These are phyloP conservation scores for Porogramme epimiltina DNA, from an alignment of 1,284 basidiomycete species.

Conservation along the genomic window DNA sequence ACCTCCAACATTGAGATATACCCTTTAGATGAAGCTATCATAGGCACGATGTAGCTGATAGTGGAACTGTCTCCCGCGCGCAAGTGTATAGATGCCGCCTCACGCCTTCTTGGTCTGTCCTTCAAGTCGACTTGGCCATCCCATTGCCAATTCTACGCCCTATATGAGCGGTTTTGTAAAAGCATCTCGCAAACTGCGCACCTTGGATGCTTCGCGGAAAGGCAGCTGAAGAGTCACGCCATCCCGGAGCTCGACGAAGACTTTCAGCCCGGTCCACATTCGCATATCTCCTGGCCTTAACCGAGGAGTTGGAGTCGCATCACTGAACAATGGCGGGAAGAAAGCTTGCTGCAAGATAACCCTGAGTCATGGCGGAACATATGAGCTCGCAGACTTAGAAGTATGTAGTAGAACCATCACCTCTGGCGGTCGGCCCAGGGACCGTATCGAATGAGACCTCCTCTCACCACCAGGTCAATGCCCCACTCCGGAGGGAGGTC, in stretches of 20 bases:
- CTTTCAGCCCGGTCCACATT: conserved; percentile 76
- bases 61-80: conserved; percentile 80
- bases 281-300: conserved; percentile 78
- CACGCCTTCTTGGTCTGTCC: conserved; percentile 54
- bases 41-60: conserved; percentile 80
- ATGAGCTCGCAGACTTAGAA: neutral
- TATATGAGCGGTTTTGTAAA: conserved; percentile 1
- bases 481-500: conserved; percentile 92
- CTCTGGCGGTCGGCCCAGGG: conserved; percentile 94
- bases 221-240: conserved; percentile 80
- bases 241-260: conserved; percentile 80
- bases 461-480: conserved; percentile 77
- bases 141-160: conserved; percentile 79
- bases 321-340: conserved; percentile 78
- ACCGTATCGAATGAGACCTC: conserved; percentile 81
- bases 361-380: conserved; percentile 38
- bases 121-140: conserved; percentile 59
- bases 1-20: conserved; percentile 81
- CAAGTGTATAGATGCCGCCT: conserved; percentile 74
- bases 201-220: conserved; percentile 86
- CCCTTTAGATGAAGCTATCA: conserved; percentile 72
- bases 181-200: conserved; percentile 23
- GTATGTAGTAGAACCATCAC: conserved; percentile 33
- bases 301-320: conserved; percentile 54
- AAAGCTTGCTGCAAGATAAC: conserved; percentile 79